Percentiles rank a stretch among this genome's conserved stretches.
phyloP scores from a whole-genome alignment of 345 rosid species.

The Hirschfeldia incana region DNA sequence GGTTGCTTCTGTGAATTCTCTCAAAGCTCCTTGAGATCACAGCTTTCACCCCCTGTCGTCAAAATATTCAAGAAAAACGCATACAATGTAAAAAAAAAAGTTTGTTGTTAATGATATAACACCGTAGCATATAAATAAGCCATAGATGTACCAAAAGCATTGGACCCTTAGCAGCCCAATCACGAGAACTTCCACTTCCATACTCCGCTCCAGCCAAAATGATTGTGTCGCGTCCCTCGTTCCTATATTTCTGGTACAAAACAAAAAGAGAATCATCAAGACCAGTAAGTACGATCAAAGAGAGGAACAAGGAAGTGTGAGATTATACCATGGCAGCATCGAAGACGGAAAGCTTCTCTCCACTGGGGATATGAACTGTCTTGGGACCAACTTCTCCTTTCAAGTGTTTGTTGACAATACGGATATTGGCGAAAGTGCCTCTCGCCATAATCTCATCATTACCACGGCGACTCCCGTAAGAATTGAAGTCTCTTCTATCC shows the following conservation, averaged over 20 bases:
- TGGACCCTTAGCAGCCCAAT: slow-evolving; percentile 99
- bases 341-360: slow-evolving; percentile 78
- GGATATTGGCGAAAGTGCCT: slow-evolving; percentile 87
- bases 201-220: slow-evolving; percentile 92
- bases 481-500: slow-evolving; percentile 77
- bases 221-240: slow-evolving; percentile 62
- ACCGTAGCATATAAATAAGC: background rate
- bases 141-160: slow-evolving; percentile 63
- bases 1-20: slow-evolving; percentile 81
- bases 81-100: background rate
- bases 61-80: background rate
- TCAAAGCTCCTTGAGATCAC: slow-evolving; percentile 90
- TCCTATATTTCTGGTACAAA: slow-evolving; percentile 65
- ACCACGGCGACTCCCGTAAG: slow-evolving; percentile 91
- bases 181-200: slow-evolving; percentile 96
- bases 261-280: background rate
- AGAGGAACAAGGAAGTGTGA: background rate
- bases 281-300: background rate
- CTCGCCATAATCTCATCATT: slow-evolving; percentile 90
- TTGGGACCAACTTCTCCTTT: slow-evolving; percentile 92
- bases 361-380: slow-evolving; percentile 74
- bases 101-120: background rate
- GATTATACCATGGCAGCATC: slow-evolving; percentile 71
- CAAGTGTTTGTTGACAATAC: slow-evolving; percentile 72
- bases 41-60: slow-evolving; percentile 84